Conservation (phyloP, 2,329 filamentous ascomycete genomes). For the Exophiala spinifera region DNA sequence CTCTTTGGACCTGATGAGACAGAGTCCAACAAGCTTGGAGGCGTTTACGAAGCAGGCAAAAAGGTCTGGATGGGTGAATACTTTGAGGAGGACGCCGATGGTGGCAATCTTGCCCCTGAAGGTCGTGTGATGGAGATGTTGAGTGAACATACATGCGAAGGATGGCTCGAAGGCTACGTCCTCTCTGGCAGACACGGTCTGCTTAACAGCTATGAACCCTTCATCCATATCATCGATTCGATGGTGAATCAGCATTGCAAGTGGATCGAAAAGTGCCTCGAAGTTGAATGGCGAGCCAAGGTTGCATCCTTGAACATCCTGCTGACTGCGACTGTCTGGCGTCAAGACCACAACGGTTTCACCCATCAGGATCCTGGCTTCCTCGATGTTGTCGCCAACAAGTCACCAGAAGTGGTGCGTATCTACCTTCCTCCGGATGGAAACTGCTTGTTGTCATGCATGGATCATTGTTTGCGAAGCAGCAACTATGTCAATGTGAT, state of each 20-base stretch:
- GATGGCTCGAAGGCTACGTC: conserved; percentile 76
- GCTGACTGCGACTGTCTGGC: conserved; percentile 74
- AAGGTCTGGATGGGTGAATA: conserved; percentile 79
- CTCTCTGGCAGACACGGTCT: conserved; percentile 72
- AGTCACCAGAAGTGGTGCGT: conserved; percentile 73
- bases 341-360: conserved; percentile 81
- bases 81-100: conserved; percentile 71
- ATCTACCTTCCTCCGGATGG: conserved; percentile 79
- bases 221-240: conserved; percentile 78
- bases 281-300: conserved; percentile 72
- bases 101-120: conserved; percentile 65
- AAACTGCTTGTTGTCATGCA: conserved; percentile 72
- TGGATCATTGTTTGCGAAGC: conserved; percentile 71
- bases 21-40: conserved; percentile 72
- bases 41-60: conserved; percentile 70
- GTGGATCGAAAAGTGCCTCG: conserved; percentile 78
- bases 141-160: conserved; percentile 76
- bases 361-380: conserved; percentile 79
- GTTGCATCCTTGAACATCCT: conserved; percentile 76
- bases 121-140: conserved; percentile 81
- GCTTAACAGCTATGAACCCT: conserved; percentile 78
- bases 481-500: conserved; percentile 79
- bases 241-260: conserved; percentile 88
- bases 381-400: conserved; percentile 75
- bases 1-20: conserved; percentile 79